Evolutionary conservation across 1,139 yeast genomes (phyloP).

Genomic region (Yamadazyma atlantica): DNA sequence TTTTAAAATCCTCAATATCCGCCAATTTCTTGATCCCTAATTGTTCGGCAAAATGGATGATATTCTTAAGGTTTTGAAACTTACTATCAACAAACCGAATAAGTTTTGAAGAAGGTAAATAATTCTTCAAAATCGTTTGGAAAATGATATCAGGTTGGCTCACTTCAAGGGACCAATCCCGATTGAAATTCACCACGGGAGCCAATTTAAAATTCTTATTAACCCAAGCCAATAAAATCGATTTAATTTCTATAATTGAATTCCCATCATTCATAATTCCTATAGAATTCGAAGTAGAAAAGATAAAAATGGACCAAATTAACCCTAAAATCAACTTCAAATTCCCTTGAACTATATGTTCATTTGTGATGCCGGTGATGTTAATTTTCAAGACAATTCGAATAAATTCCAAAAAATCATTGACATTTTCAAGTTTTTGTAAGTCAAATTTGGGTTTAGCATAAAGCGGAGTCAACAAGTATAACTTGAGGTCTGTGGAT

Average conservation of each 20-base stretch:
- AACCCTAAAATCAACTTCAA: constrained; percentile 63
- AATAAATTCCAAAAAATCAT: constrained; percentile 55
- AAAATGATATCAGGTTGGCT: constrained; percentile 30
- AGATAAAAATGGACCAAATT: constrained; percentile 60
- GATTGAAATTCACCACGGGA: constrained; percentile 31
- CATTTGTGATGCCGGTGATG: constrained; percentile 63
- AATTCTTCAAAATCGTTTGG: constrained; percentile 23
- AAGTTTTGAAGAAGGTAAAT: constrained; percentile 12
- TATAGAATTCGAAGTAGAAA: constrained; percentile 39
- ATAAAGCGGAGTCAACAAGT: constrained; percentile 37
- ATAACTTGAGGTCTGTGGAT: constrained; percentile 19
- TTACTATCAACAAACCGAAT: constrained; percentile 40
- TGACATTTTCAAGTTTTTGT: constrained; percentile 64
- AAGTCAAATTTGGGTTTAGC: constrained; percentile 51
- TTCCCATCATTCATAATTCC: constrained; percentile 35
- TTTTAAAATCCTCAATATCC: constrained; percentile 60
- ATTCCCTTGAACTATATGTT: constrained; percentile 65
- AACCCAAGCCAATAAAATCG: constrained; percentile 36
- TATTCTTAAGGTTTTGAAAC: constrained; percentile 22
- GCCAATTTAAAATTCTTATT: constrained; percentile 21
- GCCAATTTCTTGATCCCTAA: constrained; percentile 57
- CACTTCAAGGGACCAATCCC: constrained; percentile 40
- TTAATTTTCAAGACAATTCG: constrained; percentile 51
- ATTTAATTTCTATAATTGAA: constrained; percentile 32
- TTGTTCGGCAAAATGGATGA: constrained; percentile 29